Percentiles rank a stretch among this genome's conserved stretches.
These are phyloP conservation scores for Paramecium pentaurelia DNA, from an alignment of 73 alveolate species.

Conservation along the genomic window DNA sequence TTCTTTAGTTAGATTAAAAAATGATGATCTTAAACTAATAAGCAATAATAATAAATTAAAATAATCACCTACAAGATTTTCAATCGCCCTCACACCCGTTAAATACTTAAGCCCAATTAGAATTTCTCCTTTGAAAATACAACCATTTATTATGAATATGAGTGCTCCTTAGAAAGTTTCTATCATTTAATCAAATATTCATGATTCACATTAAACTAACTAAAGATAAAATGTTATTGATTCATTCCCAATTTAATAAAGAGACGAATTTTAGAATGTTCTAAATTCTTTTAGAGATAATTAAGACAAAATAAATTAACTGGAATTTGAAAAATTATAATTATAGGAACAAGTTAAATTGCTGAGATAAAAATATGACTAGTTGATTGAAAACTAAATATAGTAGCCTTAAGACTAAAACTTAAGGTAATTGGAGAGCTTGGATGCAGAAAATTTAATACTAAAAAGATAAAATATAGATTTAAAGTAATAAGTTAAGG, in stretches of 20 bases:
- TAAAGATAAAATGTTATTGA: neutral
- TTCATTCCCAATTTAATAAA: neutral
- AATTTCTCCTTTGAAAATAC: constrained; percentile 8
- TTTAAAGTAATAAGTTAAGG: neutral
- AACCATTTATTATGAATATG: neutral
- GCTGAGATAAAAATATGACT: neutral
- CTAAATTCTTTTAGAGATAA: neutral
- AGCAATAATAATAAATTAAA: neutral
- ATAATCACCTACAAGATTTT: neutral
- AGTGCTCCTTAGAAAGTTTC: constrained; percentile 24
- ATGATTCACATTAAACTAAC: neutral
- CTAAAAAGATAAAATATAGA: neutral
- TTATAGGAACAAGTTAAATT: neutral
- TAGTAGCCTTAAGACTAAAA: neutral
- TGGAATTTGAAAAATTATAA: neutral
- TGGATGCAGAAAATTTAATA: neutral
- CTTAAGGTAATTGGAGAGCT: neutral
- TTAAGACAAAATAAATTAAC: neutral
- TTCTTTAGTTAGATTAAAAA: constrained; percentile 32
- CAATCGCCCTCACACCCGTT: neutral
- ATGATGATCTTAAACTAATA: constrained; percentile 11
- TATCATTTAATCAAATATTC: neutral
- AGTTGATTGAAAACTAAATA: neutral
- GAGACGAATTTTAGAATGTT: neutral
- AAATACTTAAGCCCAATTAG: constrained; percentile 4